phyloP scores from a whole-genome alignment of 2,329 filamentous ascomycete species.

The Colletotrichum sp. region DNA sequence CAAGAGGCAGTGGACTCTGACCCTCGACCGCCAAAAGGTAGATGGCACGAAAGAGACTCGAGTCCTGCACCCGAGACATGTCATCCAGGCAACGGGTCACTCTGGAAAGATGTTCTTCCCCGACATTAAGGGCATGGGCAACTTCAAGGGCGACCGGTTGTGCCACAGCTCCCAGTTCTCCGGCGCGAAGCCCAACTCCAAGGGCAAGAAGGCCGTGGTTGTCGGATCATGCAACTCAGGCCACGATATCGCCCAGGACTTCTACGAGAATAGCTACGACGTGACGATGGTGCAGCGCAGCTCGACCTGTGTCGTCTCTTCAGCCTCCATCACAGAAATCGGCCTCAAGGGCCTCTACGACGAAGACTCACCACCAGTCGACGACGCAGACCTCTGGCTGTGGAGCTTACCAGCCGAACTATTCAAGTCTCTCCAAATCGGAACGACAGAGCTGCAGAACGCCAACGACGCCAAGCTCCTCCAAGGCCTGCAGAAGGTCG shows the following conservation, averaged over 20 bases:
- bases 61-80: conserved; percentile 64
- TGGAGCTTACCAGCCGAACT: conserved; percentile 64
- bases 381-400: conserved; percentile 69
- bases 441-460: conserved; percentile 36
- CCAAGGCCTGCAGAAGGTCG: conserved; percentile 54
- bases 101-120: conserved; percentile 69
- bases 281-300: conserved; percentile 75
- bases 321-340: conserved; percentile 56
- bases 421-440: conserved; percentile 64
- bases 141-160: conserved; percentile 61
- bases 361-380: conserved; percentile 61
- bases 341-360: conserved; percentile 55
- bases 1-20: conserved; percentile 60
- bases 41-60: conserved; percentile 54
- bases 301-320: conserved; percentile 67
- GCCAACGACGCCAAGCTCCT: conserved; percentile 44
- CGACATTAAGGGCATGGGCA: conserved; percentile 52
- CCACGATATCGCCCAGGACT: conserved; percentile 74
- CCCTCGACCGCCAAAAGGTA: conserved; percentile 47
- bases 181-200: conserved; percentile 50
- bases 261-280: conserved; percentile 67
- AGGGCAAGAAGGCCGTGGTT: conserved; percentile 66
- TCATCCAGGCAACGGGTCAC: conserved; percentile 73
- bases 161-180: conserved; percentile 64
- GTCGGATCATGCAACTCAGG: conserved; percentile 73